These are phyloP conservation scores for Fusarium sp. DNA, from an alignment of 2,329 filamentous ascomycete genomes.

Conservation along the genomic window DNA sequence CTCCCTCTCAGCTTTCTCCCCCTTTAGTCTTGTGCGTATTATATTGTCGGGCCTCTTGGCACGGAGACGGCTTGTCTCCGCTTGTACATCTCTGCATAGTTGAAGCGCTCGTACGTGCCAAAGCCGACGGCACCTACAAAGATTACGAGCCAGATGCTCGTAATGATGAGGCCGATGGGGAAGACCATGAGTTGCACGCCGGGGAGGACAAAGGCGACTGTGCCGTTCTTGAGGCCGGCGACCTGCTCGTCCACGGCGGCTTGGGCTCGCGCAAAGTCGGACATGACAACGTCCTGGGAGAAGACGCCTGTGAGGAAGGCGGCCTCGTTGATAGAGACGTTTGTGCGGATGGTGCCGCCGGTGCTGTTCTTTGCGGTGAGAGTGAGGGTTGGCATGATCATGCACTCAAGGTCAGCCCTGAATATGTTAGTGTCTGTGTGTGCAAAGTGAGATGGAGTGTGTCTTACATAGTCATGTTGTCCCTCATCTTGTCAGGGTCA, in stretches of 20 bases:
- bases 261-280: conserved; percentile 61
- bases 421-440: conserved; percentile 16
- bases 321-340: conserved; percentile 76
- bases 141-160: conserved; percentile 69
- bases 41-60: conserved; percentile 28
- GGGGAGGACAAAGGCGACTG: conserved; percentile 75
- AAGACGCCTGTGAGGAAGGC: conserved; percentile 79
- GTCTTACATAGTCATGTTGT: conserved; percentile 71
- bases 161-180: conserved; percentile 77
- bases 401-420: conserved; percentile 69
- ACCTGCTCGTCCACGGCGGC: conserved; percentile 62
- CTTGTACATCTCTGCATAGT: conserved; percentile 73
- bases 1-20: not conserved
- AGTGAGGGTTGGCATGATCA: conserved; percentile 76
- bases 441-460: conserved; percentile 21
- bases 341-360: conserved; percentile 68
- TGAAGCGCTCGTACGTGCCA: conserved; percentile 75
- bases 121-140: conserved; percentile 69
- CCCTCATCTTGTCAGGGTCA: conserved; percentile 65
- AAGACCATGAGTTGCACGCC: conserved; percentile 76
- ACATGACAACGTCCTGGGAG: conserved; percentile 66
- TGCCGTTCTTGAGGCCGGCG: conserved; percentile 60
- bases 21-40: not conserved
- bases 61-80: conserved; percentile 46
- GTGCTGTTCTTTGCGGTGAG: conserved; percentile 68